Evolutionary conservation across 371 early-diverging fungal genomes (phyloP), one percentile per base, ranked within the genome.

Genomic region (Chytridium lagenaria): DNA sequence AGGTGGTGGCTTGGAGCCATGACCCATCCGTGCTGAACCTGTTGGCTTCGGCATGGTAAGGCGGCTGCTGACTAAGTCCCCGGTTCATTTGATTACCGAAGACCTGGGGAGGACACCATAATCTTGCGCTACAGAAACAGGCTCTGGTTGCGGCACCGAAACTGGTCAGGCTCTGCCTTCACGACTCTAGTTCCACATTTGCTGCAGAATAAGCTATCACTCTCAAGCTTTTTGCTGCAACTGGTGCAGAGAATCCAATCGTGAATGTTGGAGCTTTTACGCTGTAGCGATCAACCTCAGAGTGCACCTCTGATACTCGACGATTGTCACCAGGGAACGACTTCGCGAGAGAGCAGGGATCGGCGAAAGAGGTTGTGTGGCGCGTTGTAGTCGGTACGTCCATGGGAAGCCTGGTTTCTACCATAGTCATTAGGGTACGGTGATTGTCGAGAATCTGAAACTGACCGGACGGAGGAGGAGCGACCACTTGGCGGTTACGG

Each of bases 171-270:
- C 44, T 44, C 19, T 44, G 12, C 44, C 31, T 61, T 37, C 3
- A 37, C 39, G 33, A 75, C 70, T 19, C 39, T 57, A 1, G 70
- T 59, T 34, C 75, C 75, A 44, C 75, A 75, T 65, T 67, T 75
- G 67, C 59, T 75, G 49, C 75, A 75, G 50, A 75, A 75, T 37
- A 75, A n/a, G 49, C 68, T 68, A 38, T 59, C 68, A 30, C n/a
- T 22, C 19, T 67, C 68, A 49, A 73, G 36, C 51, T 22, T 15
- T 30, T 73, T 67, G 7, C 26, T 5, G 40, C 73, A 73, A 50
- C 50, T 73, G 5, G 59, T 10, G 34, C 73, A 73, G 19, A 26
- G 39, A 50, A 72, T 65, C 61, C 61, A 61, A 10, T 61, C 61
- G 2, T 28, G 36, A 22, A 7, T 34, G 36, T 36, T 22, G 36